These are phyloP conservation scores for Alternaria sp. DNA, from an alignment of 2,329 filamentous ascomycete genomes.

Conservation along the genomic window DNA sequence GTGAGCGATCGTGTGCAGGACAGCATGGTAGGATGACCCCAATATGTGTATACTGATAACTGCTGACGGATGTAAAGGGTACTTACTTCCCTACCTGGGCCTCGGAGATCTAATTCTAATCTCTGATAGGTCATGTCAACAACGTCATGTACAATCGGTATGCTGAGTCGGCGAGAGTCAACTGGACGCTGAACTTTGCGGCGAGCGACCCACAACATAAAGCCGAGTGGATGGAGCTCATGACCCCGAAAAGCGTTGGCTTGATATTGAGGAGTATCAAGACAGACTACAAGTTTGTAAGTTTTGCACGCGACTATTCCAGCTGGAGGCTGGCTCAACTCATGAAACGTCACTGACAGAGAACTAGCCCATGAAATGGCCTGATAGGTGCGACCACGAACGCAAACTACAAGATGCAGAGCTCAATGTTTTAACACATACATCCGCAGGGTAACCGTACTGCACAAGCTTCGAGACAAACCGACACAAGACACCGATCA, in stretches of 20 bases:
- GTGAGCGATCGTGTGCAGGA: conserved; percentile 47
- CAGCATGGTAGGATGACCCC: conserved; percentile 59
- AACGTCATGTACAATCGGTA: conserved; percentile 85
- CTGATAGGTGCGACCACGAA: conserved; percentile 62
- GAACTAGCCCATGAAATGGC: conserved; percentile 74
- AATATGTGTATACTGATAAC: neutral
- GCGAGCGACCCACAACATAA: conserved; percentile 66
- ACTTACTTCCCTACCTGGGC: conserved; percentile 5
- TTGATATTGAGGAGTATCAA: conserved; percentile 81
- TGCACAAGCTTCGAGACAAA: conserved; percentile 72
- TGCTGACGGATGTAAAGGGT: conserved; percentile 16
- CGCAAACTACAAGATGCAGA: neutral
- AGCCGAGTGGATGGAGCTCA: conserved; percentile 71
- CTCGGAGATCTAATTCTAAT: conserved; percentile 4
- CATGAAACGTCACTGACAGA: neutral
- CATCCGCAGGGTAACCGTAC: conserved; percentile 69
- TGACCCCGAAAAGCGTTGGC: conserved; percentile 70
- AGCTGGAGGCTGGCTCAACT: neutral
- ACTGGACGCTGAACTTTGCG: conserved; percentile 77
- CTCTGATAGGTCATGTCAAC: conserved; percentile 75
- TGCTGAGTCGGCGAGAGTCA: conserved; percentile 80
- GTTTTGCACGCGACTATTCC: conserved; percentile 40
- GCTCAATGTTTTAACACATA: neutral
- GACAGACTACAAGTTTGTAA: conserved; percentile 86
- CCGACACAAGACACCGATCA: conserved; percentile 59